Percentiles rank a stretch among this genome's conserved stretches.
phyloP scores from a whole-genome alignment of 768 basidiomycete species.

The Strobilomyces confusus region DNA sequence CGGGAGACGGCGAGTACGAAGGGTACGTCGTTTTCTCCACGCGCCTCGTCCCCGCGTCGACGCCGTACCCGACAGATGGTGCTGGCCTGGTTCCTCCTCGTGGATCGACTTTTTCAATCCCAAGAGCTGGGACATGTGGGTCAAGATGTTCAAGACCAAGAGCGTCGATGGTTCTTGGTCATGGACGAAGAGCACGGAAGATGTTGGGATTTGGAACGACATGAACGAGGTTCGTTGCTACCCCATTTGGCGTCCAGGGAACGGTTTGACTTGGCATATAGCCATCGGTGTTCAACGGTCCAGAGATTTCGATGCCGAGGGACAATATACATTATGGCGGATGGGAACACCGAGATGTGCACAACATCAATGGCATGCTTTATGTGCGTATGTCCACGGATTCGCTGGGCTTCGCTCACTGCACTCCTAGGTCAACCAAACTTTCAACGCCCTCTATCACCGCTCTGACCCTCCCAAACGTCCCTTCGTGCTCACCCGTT shows the following conservation, averaged over 20 bases:
- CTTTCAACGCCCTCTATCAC: conserved; percentile 70
- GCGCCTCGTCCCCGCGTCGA: neutral
- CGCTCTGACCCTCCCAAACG: conserved; percentile 75
- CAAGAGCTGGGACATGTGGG: conserved; percentile 88
- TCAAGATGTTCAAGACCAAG: conserved; percentile 67
- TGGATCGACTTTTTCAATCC: conserved; percentile 99
- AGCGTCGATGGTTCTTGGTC: conserved; percentile 55
- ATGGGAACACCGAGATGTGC: conserved; percentile 97
- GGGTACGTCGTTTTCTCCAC: conserved; percentile 38
- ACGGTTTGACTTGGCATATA: conserved; percentile 26
- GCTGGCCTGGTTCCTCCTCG: conserved; percentile 94
- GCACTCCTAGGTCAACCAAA: conserved; percentile 69
- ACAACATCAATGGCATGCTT: conserved; percentile 98
- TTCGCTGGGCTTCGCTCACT: neutral
- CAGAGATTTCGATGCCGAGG: conserved; percentile 83
- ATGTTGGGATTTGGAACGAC: conserved; percentile 96
- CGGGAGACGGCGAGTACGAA: conserved; percentile 82
- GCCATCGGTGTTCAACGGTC: conserved; percentile 99
- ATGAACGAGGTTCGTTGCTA: conserved; percentile 87
- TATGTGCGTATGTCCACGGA: conserved; percentile 46
- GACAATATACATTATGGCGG: conserved; percentile 84
- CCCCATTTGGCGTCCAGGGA: neutral
- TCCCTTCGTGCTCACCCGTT: conserved; percentile 93
- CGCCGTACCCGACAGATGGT: conserved; percentile 52
- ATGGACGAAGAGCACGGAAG: conserved; percentile 77